These are phyloP conservation scores for Plicaturopsis crispa DNA, from an alignment of 768 basidiomycete genomes.

Conservation along the genomic window DNA sequence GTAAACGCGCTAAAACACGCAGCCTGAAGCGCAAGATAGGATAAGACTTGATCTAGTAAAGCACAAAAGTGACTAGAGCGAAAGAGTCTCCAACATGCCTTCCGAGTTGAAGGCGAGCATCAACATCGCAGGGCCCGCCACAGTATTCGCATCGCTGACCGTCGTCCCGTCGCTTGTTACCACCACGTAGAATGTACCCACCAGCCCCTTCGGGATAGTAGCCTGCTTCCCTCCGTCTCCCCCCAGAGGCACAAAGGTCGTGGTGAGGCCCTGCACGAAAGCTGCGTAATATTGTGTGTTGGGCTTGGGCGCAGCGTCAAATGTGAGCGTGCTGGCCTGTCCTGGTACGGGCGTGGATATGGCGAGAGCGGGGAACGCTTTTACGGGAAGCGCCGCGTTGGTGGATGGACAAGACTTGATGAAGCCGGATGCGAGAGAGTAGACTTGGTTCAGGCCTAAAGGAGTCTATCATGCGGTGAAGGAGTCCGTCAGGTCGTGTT, in stretches of 20 bases:
- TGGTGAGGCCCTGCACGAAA: conserved; percentile 25
- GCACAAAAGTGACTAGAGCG: neutral
- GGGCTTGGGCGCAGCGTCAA: conserved; percentile 7
- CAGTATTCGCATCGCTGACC: conserved; percentile 29
- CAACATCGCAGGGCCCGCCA: conserved; percentile 32
- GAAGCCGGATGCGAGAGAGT: conserved; percentile 35
- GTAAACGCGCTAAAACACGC: no score
- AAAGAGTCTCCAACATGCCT: neutral
- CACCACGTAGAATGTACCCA: conserved; percentile 28
- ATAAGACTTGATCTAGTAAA: no score
- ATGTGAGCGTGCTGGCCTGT: conserved; percentile 3
- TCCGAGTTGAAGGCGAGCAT: conserved; percentile 17
- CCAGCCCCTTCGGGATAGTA: conserved; percentile 16
- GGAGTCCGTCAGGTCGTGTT: neutral
- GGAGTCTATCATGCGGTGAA: conserved; percentile 21
- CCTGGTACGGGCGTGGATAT: conserved; percentile 23
- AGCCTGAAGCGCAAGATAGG: no score
- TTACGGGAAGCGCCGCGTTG: conserved; percentile 43
- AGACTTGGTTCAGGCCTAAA: conserved; percentile 34
- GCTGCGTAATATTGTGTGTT: conserved; percentile 25
- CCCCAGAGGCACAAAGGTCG: conserved; percentile 24
- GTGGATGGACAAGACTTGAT: conserved; percentile 41
- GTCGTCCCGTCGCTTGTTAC: conserved; percentile 21
- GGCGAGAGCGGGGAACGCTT: conserved; percentile 36
- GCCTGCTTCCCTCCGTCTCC: conserved; percentile 9